Evolutionary conservation across 352 stramenopile species (phyloP), one percentile per base, ranked within the genome.

Genomic region (Phytophthora fragariae): DNA sequence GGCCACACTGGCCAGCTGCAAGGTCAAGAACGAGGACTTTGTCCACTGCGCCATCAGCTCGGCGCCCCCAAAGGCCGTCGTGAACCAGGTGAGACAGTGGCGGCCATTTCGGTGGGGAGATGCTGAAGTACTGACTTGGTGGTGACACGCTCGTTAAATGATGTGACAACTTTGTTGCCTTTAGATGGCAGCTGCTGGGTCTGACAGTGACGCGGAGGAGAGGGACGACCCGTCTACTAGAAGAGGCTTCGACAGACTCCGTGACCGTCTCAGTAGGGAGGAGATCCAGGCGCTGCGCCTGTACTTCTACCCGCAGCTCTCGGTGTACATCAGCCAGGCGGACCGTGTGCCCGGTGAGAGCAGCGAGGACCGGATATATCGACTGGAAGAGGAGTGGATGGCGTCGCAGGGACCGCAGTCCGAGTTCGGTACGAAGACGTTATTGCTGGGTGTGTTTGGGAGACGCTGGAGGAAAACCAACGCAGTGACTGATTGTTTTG

Each of bases 381-480:
- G 90, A 27, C 65, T 96, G 11, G 90, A 96, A 74, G 90, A 96
- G 60, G 88, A 96, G 78, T 96, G 90, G 90, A 96, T 96, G 88
- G 88, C 89, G 47, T 77, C 87, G 11, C 90, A 96, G 53, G 90
- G 90, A n/a, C 90, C 90, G 3, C 86, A 96, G 56, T 96, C 90
- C 1, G 90, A 96, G 73, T 96, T 96, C 65, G 89, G 90, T 96
- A 81, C 41, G 83, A 4, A 50, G 41, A 44, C 37, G 37, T 44
- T 5, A 17, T 17, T 44, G 11, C 37, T 44, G 35, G 35, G 10
- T 15, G 11, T 15, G 9, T 44, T 31, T 31, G 27, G 3, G 27
- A 31, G 27, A 31, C 27, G 27, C 5, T 31, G 27, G 27, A 31
- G 2, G 27, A 31, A 31, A 31, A 31, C 27, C 5, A 10, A 44